These are phyloP conservation scores for Penicillium arizonense DNA, from an alignment of 495 filamentous ascomycete species.

Conservation along the genomic window DNA sequence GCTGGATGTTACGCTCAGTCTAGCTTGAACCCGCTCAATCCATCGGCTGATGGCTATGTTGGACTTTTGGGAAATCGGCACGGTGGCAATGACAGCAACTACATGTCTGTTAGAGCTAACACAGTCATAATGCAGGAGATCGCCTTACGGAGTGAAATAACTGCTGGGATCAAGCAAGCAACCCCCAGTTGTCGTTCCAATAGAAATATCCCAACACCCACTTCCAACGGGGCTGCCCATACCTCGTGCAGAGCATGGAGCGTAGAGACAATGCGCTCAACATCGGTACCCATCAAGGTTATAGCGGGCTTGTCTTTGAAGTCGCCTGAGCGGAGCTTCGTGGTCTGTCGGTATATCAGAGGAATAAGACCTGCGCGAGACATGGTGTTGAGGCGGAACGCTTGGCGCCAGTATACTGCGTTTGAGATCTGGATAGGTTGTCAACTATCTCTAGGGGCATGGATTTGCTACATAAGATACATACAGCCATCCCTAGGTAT, in stretches of 20 bases:
- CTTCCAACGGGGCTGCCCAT: conserved; percentile 52
- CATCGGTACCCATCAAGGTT: conserved; percentile 57
- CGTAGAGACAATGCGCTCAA: conserved; percentile 38
- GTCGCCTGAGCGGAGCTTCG: conserved; percentile 19
- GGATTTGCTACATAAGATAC: conserved; percentile 15
- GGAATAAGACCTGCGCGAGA: conserved; percentile 49
- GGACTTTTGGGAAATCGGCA: conserved; percentile 11
- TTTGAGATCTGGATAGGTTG: conserved; percentile 27
- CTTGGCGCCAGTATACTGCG: conserved; percentile 50
- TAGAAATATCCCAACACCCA: conserved; percentile 50
- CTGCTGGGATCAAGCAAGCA: conserved; percentile 41
- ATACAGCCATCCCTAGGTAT: conserved; percentile 55
- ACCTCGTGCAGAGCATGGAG: conserved; percentile 42
- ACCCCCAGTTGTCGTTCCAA: conserved; percentile 52
- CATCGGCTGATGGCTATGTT: conserved; percentile 27
- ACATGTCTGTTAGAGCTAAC: not conserved
- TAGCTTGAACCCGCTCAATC: conserved; percentile 34
- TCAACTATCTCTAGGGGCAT: not conserved
- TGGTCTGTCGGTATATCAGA: conserved; percentile 26
- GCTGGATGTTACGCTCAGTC: conserved; percentile 29
- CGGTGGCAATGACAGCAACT: conserved; percentile 15
- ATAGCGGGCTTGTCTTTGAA: conserved; percentile 41
- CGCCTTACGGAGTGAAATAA: conserved; percentile 37
- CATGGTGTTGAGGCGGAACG: conserved; percentile 50
- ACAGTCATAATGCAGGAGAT: conserved; percentile 14